Evolutionary conservation across 371 early-diverging fungal genomes (phyloP), one percentile per base, ranked within the genome.

Genomic region (Chytridium lagenaria): DNA sequence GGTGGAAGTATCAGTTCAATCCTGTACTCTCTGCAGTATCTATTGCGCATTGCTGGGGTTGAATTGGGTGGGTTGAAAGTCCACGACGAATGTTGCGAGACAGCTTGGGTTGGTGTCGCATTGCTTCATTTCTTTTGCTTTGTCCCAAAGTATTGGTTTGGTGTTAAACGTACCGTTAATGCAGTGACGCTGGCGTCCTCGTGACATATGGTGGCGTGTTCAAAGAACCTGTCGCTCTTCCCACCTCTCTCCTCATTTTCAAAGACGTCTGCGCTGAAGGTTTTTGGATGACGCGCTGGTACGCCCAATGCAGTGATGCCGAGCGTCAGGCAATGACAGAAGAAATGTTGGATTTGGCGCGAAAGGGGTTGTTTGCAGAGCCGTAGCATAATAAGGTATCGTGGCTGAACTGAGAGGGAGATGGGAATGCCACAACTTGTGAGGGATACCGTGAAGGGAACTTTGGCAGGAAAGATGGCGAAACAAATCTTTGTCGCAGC

Each of bases 251-350:
- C 52, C 85, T 95, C 36, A 93, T 98, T 50, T 97, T 98, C 82
- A 92, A 91, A 68, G 89, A 96, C 55, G 77, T 97, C 1, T 73
- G 83, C 1, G 88, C 89, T 40, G 78, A 83, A 34, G 98, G 98
- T 7, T 98, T 93, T 81, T 98, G 98, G 98, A 92, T 97, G 86
- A 88, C 92, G n/a, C 84, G 90, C 31, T 98, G 97, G 97, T 87
- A 86, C 61, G 68, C 77, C 0, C 83, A 87, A 7, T 86, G 90
- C 69, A 68, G 81, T 0, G 51, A 65, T 5, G 79, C 79, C 37
- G 90, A 89, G 34, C 83, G 90, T 0, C 73, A 78, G 50, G 79
- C 66, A 33, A 93, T 94, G 92, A 73, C 92, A 39, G 79, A 86
- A 30, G 89, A 89, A 16, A 72, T 94, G 10, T 72, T 90, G 31